phyloP scores from a whole-genome alignment of 1,284 basidiomycete species.

The Leccinum huronense region DNA sequence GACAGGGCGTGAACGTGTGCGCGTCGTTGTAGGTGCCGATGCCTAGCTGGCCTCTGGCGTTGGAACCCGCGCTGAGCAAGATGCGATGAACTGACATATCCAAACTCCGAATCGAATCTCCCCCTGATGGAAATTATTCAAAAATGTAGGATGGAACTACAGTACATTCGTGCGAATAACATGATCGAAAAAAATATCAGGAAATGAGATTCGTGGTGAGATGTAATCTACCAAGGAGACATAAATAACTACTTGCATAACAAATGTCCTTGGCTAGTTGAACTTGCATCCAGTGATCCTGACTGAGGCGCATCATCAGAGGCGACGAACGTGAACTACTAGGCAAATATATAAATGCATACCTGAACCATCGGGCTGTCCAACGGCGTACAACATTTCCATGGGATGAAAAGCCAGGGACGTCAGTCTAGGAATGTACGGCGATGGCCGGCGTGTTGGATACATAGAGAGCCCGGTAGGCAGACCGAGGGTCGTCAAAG shows the following conservation, averaged over 20 bases:
- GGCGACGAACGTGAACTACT: not conserved
- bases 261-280: slow-evolving; percentile 7
- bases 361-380: slow-evolving; percentile 72
- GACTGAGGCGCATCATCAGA: slow-evolving; percentile 34
- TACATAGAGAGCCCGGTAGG: slow-evolving; percentile 53
- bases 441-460: slow-evolving; percentile 54
- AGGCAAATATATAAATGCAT: slow-evolving; percentile 29
- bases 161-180: slow-evolving; percentile 20
- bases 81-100: not conserved
- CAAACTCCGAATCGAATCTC: not conserved
- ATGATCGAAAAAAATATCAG: slow-evolving; percentile 11
- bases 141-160: slow-evolving; percentile 7
- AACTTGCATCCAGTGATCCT: slow-evolving; percentile 49
- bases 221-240: slow-evolving; percentile 8
- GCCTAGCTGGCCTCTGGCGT: slow-evolving; percentile 35
- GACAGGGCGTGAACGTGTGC: slow-evolving; percentile 30
- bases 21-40: slow-evolving; percentile 30
- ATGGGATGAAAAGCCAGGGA: slow-evolving; percentile 75
- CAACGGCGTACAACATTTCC: slow-evolving; percentile 77
- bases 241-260: not conserved
- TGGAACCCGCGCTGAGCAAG: slow-evolving; percentile 34
- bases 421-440: slow-evolving; percentile 60
- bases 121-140: not conserved
- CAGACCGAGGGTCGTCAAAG: slow-evolving; percentile 51
- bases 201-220: slow-evolving; percentile 11